A percentile compares a stretch with the other conserved stretches of the same genome.
phyloP scores from a whole-genome alignment of 129 eudicot genomes.

The Dittrichia graveolens region DNA sequence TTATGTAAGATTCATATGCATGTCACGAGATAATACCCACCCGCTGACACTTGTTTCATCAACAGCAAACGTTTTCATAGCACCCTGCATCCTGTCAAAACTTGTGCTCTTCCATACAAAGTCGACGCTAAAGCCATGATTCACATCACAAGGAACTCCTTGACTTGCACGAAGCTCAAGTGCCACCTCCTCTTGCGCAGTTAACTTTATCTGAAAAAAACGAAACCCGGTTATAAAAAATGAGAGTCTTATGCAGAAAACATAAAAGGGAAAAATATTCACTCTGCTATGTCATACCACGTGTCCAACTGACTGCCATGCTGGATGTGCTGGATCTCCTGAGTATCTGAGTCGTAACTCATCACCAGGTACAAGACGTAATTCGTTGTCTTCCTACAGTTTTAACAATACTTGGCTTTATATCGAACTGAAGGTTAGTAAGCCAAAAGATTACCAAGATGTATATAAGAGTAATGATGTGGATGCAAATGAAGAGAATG shows the following conservation, averaged over 20 bases:
- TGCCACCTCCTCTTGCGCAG: conserved; percentile 98
- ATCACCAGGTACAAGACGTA: conserved; percentile 41
- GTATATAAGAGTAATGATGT: background rate
- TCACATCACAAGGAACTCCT: conserved; percentile 89
- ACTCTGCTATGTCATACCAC: conserved; percentile 56
- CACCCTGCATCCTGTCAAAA: conserved; percentile 96
- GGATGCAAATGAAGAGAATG: background rate
- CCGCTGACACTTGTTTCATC: conserved; percentile 99
- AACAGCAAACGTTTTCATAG: conserved; percentile 91
- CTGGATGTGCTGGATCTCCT: conserved; percentile 89
- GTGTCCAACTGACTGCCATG: conserved; percentile 96
- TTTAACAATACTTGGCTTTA: background rate
- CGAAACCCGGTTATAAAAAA: conserved; percentile 12
- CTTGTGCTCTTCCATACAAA: conserved; percentile 98
- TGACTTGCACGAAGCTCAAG: conserved; percentile 94
- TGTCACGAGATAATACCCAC: conserved; percentile 43
- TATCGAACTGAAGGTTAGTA: background rate
- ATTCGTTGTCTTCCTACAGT: conserved; percentile 84
- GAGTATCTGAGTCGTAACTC: conserved; percentile 84
- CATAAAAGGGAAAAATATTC: background rate
- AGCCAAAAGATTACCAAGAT: background rate
- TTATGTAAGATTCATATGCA: conserved; percentile 16
- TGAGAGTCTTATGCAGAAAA: background rate
- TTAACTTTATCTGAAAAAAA: conserved; percentile 68
- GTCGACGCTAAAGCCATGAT: conserved; percentile 87